Base-by-base conservation (phyloP, 495 filamentous ascomycete species). In the Penicillium crystallinum region DNA sequence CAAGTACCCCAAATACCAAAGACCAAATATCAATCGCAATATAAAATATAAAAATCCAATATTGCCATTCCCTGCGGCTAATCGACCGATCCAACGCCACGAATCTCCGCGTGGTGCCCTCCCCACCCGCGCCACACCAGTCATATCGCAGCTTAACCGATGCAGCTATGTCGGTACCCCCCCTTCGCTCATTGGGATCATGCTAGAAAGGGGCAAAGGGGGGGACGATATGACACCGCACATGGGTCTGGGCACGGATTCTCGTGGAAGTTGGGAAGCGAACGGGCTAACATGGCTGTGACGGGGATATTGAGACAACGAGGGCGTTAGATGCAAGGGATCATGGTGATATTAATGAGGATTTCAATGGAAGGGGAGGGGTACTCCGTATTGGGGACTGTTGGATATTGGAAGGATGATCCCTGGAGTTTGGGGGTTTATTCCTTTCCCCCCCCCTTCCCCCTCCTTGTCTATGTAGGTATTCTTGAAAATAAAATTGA, bases 261-360 rank as follows among this genome's bases (percentile, higher is more conserved):
- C 30, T 30, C 56, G 61, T 55, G 54, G 38, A 12, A 18, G 41
- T 49, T 42, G 34, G 7, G 48, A 50, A 50, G 48, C 48, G 48
- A 50, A 42, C 48, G 48, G 29, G 48, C 52, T 49, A 52, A 34
- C 19, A 27, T 43, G n/a, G 35, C 46, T 19, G 53, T 34, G 55
- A 52, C 34, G 29, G 40, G 23, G 36, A 54, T 17, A 22, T 36
- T 53, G 30, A 54, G 37, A 42, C 42, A 22, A 55, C 47, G 62
- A 56, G 54, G 48, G 53, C 45, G 56, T 51, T 62, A 22, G 3
- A 55, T 49, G 62, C 50, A 63, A 63, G 59, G 59, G 59, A 39
- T 53, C n/a, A n/a, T n/a, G n/a, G n/a, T n/a, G n/a, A n/a, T n/a
- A n/a, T n/a, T n/a, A n/a, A n/a, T n/a, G n/a, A n/a, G n/a, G n/a